Base-by-base conservation (phyloP, 306 rosid genomes). In the Hippophae rhamnoides region DNA sequence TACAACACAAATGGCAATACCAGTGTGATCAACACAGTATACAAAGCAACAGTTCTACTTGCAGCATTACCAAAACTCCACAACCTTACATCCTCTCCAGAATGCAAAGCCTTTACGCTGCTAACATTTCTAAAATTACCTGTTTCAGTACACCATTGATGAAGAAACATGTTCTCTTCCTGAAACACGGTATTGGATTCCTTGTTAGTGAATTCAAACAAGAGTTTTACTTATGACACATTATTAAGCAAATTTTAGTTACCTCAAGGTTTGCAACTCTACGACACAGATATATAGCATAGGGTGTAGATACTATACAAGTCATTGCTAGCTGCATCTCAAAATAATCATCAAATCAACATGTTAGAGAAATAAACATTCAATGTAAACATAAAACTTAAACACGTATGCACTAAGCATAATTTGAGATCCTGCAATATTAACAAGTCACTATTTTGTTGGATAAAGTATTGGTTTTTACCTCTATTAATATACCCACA, bases 221-320 rank as follows among this genome's bases (percentile, higher is more conserved):
- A 31, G 38, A 31, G 3, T 31, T 31, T 31, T 31, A 31, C 38
- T 2, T 31, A 31, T 31, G 12, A 14, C 5, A 11, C 13, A 12
- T 0, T 12, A 48, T 10, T 14, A 10, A 49, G 7, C 7, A 3
- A 49, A 7, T 2, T 2, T 11, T 10, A 49, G 57, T 41, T 78
- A 83, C 98, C 98, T 83, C 77, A 57, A 92, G 72, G 65, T 76
- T 64, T 12, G 72, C 64, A 68, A 92, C 70, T 71, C 75, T 87
- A 26, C 66, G 74, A 25, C 65, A 81, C 60, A 87, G 80, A 76
- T 64, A 63, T 64, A 74, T 63, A 23, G 78, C 72, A 76, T 79
- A 81, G 55, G 85, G 65, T 65, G 80, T 75, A 67, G 72, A 64
- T 69, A 80, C 41, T 45, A 79, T 51, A 76, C 83, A 83, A 67